Percentiles rank a stretch among this genome's conserved stretches.
Conservation (phyloP, 2,329 filamentous ascomycete species). For the Onygenales sp. region DNA sequence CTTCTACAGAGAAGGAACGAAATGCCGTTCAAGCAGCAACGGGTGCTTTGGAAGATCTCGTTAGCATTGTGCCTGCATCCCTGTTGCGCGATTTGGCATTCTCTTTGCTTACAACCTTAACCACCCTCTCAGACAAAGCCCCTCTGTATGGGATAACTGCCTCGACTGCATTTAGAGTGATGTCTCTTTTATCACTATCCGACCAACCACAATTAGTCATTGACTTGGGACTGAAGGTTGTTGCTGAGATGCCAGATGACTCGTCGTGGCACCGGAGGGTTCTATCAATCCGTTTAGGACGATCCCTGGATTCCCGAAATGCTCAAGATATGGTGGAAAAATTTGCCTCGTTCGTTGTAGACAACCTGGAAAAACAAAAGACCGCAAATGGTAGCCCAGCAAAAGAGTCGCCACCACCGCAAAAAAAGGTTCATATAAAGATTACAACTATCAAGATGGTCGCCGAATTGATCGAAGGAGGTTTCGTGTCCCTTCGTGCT, state of each 20-base stretch:
- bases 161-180: conserved; percentile 4
- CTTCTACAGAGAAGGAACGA: neutral
- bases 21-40: neutral
- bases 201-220: conserved; percentile 10
- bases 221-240: conserved; percentile 7
- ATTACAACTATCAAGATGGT: conserved; percentile 15
- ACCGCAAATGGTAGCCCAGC: neutral
- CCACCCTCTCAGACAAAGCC: neutral
- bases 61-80: conserved; percentile 3
- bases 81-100: conserved; percentile 7
- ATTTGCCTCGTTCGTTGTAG: conserved; percentile 6
- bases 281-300: conserved; percentile 4
- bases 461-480: conserved; percentile 6
- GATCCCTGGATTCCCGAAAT: conserved; percentile 2
- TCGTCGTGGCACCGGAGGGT: conserved; percentile 12
- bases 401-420: neutral
- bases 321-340: conserved; percentile 5
- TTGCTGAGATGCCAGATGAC: conserved; percentile 9
- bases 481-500: conserved; percentile 6
- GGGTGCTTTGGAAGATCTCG: neutral
- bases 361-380: neutral
- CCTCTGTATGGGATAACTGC: conserved; percentile 1
- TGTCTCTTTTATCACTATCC: conserved; percentile 8
- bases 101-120: conserved; percentile 4
- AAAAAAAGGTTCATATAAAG: conserved; percentile 2